Base-by-base conservation (phyloP, 495 filamentous ascomycete genomes). In the Paragyromitra xinjiangensis region DNA sequence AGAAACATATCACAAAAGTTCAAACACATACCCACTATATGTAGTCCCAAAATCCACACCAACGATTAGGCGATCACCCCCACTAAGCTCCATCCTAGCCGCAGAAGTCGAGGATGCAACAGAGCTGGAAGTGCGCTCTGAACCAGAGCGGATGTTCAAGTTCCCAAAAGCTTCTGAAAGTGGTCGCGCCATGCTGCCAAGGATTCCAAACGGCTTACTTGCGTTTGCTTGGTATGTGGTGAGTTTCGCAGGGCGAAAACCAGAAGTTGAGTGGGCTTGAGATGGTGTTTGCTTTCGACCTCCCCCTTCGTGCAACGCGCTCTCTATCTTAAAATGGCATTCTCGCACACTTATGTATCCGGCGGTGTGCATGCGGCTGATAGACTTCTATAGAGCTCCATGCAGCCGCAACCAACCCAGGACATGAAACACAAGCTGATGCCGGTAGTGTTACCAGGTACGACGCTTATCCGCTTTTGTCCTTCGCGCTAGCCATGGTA, bases 41-140 rank as follows among this genome's bases (percentile, higher is more conserved):
- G 90, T 91, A 11, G 89, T 91, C 4, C 90, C 90, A 82, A 91
- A 92, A 83, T 92, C 90, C 8, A 91, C 85, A 34, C 90, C 90
- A 34, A 92, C 88, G 72, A 92, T 88, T 66, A 79, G 16, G 58
- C 75, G 66, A 51, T 79, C 77, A 9, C 6, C 24, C 59, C 62
- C 19, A 26, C 51, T 22, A 64, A 45, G 14, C 39, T 11, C 61
- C 62, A 11, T 22, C 51, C 39, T 50, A 73, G 44, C 19, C 24
- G n/a, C n/a, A 62, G 66, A 55, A 3, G 72, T 50, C 19, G 76
- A 9, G 14, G 73, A 78, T 51, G 50, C 40, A 51, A 39, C 55
- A 62, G 74, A 71, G 22, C 65, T 45, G 0, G 77, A 78, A 61
- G 66, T 71, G 56, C 68, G 61, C 58, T 19, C 50, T 29, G 59